Percentiles rank a stretch among this genome's conserved stretches.
These are phyloP conservation scores for Alternaria sp. DNA, from an alignment of 2,329 filamentous ascomycete genomes.

Conservation along the genomic window DNA sequence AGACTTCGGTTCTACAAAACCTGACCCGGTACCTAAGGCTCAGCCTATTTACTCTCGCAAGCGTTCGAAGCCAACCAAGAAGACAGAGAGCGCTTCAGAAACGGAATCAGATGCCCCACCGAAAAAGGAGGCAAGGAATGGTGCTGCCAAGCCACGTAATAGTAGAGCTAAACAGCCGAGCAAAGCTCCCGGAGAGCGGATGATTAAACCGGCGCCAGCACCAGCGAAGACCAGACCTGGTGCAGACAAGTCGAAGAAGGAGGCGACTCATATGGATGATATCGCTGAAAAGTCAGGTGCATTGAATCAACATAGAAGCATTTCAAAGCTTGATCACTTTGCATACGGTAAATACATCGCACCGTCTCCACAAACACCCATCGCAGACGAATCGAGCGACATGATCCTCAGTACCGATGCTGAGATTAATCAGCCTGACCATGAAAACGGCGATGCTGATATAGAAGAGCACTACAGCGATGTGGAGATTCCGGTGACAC, in stretches of 20 bases:
- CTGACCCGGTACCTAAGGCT: background rate
- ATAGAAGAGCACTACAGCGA: constrained; percentile 2
- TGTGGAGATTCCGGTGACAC: background rate
- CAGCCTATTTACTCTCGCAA: background rate
- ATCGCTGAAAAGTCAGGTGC: no score
- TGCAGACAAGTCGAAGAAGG: background rate
- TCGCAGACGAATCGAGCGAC: background rate
- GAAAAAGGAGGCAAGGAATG: constrained; percentile 19
- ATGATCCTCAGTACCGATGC: background rate
- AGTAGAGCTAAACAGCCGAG: background rate
- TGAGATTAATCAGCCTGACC: background rate
- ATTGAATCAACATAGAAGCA: background rate
- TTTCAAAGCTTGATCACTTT: background rate
- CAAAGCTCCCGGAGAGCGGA: background rate
- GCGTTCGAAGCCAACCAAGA: background rate
- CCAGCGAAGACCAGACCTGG: background rate
- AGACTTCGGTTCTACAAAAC: background rate
- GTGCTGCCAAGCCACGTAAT: background rate
- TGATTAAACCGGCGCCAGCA: no score
- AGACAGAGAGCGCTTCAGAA: constrained; percentile 9
- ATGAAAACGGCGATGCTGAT: background rate
- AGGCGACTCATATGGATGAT: background rate
- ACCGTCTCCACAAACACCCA: background rate
- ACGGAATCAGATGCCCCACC: constrained; percentile 10
- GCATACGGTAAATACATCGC: background rate